phyloP scores from a whole-genome alignment of 305 asterid species.

The Rubia balearica region DNA sequence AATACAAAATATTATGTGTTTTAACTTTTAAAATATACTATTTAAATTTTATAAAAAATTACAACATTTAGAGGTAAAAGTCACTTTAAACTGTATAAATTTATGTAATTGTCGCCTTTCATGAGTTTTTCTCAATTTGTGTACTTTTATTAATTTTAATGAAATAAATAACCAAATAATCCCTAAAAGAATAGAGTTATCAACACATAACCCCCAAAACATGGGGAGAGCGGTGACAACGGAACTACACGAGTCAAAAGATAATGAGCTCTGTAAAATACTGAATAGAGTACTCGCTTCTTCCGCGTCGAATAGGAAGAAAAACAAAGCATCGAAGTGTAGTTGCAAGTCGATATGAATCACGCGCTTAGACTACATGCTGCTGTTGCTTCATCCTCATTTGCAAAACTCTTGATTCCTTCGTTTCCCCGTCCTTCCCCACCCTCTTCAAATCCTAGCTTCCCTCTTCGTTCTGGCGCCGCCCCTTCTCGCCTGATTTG shows the following conservation, averaged over 20 bases:
- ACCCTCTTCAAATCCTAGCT: constrained; percentile 7
- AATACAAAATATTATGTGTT: no score
- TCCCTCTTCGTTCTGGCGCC: constrained; percentile 6
- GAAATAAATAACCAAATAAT: no score
- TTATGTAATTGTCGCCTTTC: no score
- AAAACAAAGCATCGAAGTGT: background rate
- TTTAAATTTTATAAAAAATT: no score
- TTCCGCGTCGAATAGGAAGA: background rate
- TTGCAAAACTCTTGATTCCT: constrained; percentile 10
- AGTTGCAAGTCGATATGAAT: background rate
- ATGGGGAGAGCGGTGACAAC: no score
- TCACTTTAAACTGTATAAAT: no score
- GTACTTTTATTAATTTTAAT: no score
- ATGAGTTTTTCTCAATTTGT: no score
- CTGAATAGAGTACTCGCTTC: background rate
- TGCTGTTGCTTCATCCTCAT: constrained; percentile 6
- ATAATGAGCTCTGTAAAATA: background rate
- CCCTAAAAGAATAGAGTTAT: no score
- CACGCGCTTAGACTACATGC: background rate
- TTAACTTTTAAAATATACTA: no score
- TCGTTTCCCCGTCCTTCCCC: constrained; percentile 11
- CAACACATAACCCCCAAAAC: no score
- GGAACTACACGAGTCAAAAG: background rate
- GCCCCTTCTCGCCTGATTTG: constrained; percentile 16
- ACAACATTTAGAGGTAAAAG: no score